A percentile compares a stretch with the other conserved stretches of the same genome.
phyloP scores from a whole-genome alignment of 2,329 filamentous ascomycete species.

The Trichophyton verrucosum region DNA sequence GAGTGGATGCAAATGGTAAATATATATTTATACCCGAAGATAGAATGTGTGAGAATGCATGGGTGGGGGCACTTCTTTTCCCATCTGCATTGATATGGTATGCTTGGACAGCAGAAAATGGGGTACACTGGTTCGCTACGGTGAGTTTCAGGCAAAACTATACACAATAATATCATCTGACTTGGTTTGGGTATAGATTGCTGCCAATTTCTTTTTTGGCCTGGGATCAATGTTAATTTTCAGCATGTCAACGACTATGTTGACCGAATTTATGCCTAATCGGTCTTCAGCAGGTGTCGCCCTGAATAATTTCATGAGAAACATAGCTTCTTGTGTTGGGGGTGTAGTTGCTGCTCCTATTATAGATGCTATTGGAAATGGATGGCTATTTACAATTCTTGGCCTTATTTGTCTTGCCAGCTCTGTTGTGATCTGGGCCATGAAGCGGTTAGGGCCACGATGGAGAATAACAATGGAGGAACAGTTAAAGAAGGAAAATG shows the following conservation, averaged over 20 bases:
- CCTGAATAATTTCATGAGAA: conserved; percentile 68
- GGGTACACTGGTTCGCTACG: conserved; percentile 51
- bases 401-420: conserved; percentile 45
- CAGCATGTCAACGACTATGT: conserved; percentile 62
- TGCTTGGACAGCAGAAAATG: conserved; percentile 58
- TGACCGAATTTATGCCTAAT: conserved; percentile 71
- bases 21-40: conserved; percentile 64
- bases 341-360: conserved; percentile 57
- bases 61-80: conserved; percentile 58
- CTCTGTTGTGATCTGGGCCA: conserved; percentile 48
- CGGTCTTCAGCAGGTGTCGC: conserved; percentile 61
- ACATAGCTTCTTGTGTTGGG: conserved; percentile 63
- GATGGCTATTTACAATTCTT: conserved; percentile 60
- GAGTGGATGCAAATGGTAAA: conserved; percentile 54
- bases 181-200: conserved; percentile 25
- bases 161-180: conserved; percentile 5
- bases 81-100: conserved; percentile 61
- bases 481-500: conserved; percentile 3
- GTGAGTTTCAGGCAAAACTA: conserved; percentile 28
- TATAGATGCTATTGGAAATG: conserved; percentile 57
- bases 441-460: conserved; percentile 47
- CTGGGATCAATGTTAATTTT: conserved; percentile 69
- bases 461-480: conserved; percentile 55
- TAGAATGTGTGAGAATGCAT: conserved; percentile 70
- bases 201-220: conserved; percentile 64